Base-by-base conservation (phyloP, 2,329 filamentous ascomycete species). In the Colletotrichum horii region DNA sequence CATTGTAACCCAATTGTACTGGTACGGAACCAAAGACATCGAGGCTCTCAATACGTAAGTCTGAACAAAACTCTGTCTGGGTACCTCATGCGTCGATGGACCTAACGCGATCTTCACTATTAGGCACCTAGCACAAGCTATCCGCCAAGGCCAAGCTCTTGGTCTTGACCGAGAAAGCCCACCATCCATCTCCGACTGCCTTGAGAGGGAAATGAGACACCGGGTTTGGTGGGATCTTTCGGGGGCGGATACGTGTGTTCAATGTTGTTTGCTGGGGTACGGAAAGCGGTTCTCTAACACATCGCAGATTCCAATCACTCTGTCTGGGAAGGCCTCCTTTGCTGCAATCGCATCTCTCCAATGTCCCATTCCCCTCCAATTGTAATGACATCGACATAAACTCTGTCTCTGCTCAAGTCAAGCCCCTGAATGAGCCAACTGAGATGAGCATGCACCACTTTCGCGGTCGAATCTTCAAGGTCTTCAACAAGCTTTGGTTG, bases 11-110 rank as follows among this genome's bases (percentile, higher is more conserved):
- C 82, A 83, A 76, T 64, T 80, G 22, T 83, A 83, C 43, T 82
- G 81, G 81, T 76, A 82, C 15, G 80, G 79, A n/a, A 83, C 80
- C 1, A 82, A 82, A 38, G 78, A 81, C 28, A 78, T 80, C 34
- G 82, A 83, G 61, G 77, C 77, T 11, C n/a, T 83, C 48, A 83
- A 83, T 43, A 82, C 82, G 81, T 83, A 74, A 71, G 81, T 76
- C 22, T 58, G 9, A 6, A 8, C 14, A 4, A n/a, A n/a, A 14
- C 12, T 3, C n/a, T 19, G 12, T 30, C 16, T 19, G 16, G 4
- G 11, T 14, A 30, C 7, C 5, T 14, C n/a, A 14, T 61, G n/a
- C 28, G 19, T n/a, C 30, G 28, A 34, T n/a, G 2, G 28, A 52
- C 2, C 43, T 52, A 22, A 52, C 8, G 11, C 19, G 15, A 34